Percentiles rank a stretch among this genome's conserved stretches.
Conservation (phyloP, 2,329 filamentous ascomycete species). For the Cryphonectria nitschkei region DNA sequence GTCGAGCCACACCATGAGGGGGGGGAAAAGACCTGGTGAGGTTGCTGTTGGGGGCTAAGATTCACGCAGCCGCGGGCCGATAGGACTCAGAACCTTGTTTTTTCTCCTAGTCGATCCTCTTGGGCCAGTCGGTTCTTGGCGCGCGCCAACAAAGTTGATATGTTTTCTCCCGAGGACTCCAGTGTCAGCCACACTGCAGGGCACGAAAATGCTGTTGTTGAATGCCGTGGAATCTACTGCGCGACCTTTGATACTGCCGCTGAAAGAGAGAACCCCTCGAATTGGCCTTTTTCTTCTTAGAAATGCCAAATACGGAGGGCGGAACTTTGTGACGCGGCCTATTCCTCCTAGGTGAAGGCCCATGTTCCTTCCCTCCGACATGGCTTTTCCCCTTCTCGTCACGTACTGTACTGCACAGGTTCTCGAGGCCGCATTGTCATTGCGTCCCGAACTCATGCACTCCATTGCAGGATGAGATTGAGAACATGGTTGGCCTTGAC, state of each 20-base stretch:
- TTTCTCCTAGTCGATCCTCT: constrained; percentile 1
- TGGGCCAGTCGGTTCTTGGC: neutral
- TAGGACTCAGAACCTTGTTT: neutral
- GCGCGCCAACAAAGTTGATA: neutral
- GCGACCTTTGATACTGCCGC: neutral
- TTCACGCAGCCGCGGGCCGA: neutral
- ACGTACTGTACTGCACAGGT: neutral
- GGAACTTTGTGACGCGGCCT: neutral
- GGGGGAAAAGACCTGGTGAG: neutral
- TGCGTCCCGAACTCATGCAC: neutral
- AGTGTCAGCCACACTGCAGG: neutral
- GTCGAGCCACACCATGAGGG: neutral
- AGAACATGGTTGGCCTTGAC: neutral
- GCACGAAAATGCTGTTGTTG: neutral
- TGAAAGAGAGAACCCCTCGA: neutral
- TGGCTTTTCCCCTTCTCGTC: neutral
- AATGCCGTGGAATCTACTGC: neutral
- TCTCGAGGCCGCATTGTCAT: neutral
- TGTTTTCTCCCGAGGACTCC: neutral
- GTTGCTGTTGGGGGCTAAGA: neutral
- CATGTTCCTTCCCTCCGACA: neutral
- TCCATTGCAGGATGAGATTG: neutral
- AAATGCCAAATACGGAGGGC: neutral
- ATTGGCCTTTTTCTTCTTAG: neutral
- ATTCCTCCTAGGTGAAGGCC: neutral